These are phyloP conservation scores for Fusarium goolgardi DNA, from an alignment of 2,329 filamentous ascomycete genomes.

Conservation along the genomic window DNA sequence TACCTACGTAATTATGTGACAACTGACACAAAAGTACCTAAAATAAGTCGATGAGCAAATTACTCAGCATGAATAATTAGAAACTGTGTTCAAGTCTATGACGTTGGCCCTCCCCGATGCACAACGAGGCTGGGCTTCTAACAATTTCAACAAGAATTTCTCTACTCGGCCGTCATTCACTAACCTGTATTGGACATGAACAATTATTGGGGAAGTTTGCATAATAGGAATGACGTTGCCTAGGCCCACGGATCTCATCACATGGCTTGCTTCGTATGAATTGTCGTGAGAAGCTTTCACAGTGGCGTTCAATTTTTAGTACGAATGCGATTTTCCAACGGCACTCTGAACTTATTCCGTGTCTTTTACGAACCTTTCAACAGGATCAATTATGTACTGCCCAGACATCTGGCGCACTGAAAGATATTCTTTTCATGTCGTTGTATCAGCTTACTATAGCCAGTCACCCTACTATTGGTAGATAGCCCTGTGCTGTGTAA, in stretches of 20 bases:
- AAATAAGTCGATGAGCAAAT: not conserved
- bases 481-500: not conserved
- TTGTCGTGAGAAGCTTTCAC: no score
- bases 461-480: not conserved
- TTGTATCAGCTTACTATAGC: not conserved
- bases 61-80: conserved; percentile 11
- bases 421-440: not conserved
- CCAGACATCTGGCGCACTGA: not conserved
- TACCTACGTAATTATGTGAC: not conserved
- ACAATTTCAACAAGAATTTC: not conserved
- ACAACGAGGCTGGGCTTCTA: not conserved
- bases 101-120: not conserved
- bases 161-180: no score
- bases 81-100: conserved; percentile 6
- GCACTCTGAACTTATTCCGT: not conserved
- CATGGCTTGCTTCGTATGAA: no score
- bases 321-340: not conserved
- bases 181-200: no score
- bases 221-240: no score
- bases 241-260: no score
- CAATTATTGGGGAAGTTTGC: no score
- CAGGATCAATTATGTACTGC: not conserved
- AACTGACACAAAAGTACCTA: not conserved
- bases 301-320: not conserved
- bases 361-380: not conserved